Percentiles rank a stretch among this genome's conserved stretches.
phyloP scores from a whole-genome alignment of 352 stramenopile species.

The Vaucheria bursata region DNA sequence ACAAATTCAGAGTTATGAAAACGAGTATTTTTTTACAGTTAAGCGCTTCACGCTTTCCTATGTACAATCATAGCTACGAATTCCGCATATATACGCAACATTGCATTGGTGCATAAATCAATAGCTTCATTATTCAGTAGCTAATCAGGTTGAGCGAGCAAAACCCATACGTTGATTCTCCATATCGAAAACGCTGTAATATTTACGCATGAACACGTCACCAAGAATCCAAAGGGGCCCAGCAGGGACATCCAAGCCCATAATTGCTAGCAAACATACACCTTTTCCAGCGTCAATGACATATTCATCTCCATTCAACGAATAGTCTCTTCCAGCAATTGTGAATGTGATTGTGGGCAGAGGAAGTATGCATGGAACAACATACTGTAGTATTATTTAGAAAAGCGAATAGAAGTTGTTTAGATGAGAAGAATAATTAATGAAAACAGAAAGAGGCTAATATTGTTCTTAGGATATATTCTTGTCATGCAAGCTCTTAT shows the following conservation, averaged over 20 bases:
- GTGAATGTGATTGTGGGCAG: conserved; percentile 41
- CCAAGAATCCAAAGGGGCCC: conserved; percentile 89
- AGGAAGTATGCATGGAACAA: conserved; percentile 23
- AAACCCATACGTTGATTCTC: conserved; percentile 47
- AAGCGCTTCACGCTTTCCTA: too few relatives aligned
- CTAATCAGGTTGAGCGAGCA: conserved; percentile 21
- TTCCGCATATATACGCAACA: too few relatives aligned
- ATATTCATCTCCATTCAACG: conserved; percentile 41
- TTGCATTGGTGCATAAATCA: too few relatives aligned
- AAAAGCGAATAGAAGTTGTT: too few relatives aligned
- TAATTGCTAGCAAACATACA: conserved; percentile 46
- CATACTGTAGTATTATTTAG: conserved; percentile 20
- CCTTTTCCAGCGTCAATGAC: conserved; percentile 41
- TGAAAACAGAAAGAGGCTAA: too few relatives aligned
- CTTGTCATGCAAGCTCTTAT: too few relatives aligned
- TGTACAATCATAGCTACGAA: neutral
- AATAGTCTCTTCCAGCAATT: conserved; percentile 45
- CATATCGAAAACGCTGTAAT: conserved; percentile 73
- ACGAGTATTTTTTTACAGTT: too few relatives aligned
- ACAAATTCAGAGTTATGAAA: too few relatives aligned
- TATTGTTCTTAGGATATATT: too few relatives aligned
- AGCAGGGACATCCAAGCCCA: conserved; percentile 39
- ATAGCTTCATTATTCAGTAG: neutral
- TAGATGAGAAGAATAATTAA: too few relatives aligned
- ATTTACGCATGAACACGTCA: conserved; percentile 82